Percentiles rank a stretch among this genome's conserved stretches.
Conservation (phyloP, 306 rosid genomes). For the Vigna reflexopilosa region DNA sequence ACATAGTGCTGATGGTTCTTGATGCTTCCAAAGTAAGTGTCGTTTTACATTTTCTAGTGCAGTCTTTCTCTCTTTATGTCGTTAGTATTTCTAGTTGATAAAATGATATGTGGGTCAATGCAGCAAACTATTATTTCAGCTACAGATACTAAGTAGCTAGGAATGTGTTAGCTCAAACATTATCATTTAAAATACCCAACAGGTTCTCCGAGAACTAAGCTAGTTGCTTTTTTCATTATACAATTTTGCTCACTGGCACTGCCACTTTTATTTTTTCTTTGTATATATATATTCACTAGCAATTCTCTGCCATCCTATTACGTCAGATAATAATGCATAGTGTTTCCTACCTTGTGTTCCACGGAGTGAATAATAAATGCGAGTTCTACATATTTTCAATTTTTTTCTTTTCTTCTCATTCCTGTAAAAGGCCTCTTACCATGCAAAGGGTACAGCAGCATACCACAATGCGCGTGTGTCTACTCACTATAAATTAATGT, state of each 20-base stretch:
- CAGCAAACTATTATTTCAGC: slow-evolving; percentile 9
- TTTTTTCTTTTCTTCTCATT: slow-evolving; percentile 2
- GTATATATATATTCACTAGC: slow-evolving; percentile 10
- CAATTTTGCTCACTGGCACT: slow-evolving; percentile 11
- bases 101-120: slow-evolving; percentile 12
- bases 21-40: slow-evolving; percentile 95
- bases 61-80: slow-evolving; percentile 33
- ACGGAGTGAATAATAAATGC: slow-evolving; percentile 5
- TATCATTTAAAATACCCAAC: slow-evolving; percentile 16
- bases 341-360: slow-evolving; percentile 3
- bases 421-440: background rate
- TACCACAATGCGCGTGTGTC: slow-evolving; percentile 17
- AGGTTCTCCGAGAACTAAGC: slow-evolving; percentile 9
- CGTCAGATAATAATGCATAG: slow-evolving; percentile 15
- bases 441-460: slow-evolving; percentile 13
- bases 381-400: slow-evolving; percentile 2
- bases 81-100: slow-evolving; percentile 38
- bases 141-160: background rate
- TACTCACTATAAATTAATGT: slow-evolving; percentile 15
- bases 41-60: background rate
- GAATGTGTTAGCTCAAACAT: background rate
- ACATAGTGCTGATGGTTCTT: slow-evolving; percentile 95
- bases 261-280: slow-evolving; percentile 4
- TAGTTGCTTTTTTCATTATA: slow-evolving; percentile 18
- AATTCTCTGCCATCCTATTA: slow-evolving; percentile 2